Conservation (phyloP, 2,329 filamentous ascomycete species). For the Fusarium sp. region DNA sequence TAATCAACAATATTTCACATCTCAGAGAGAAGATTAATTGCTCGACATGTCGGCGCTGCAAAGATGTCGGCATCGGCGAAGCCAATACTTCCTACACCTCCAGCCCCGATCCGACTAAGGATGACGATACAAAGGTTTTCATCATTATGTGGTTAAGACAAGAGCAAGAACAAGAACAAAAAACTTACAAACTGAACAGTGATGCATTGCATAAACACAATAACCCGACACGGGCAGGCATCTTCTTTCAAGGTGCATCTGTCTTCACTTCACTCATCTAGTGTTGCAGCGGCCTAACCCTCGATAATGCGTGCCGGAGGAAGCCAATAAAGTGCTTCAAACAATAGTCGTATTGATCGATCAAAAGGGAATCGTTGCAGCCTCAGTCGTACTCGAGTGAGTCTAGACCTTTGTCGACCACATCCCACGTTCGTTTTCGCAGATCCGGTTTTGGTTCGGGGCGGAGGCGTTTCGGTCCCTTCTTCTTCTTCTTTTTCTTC, state of each 20-base stretch:
- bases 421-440: slow-evolving; percentile 73
- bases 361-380: not conserved
- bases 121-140: slow-evolving; percentile 91
- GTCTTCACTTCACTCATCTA: not conserved
- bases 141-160: slow-evolving; percentile 66
- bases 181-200: slow-evolving; percentile 22
- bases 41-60: slow-evolving; percentile 56
- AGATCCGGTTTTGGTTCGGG: slow-evolving; percentile 66
- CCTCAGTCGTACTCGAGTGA: slow-evolving; percentile 66
- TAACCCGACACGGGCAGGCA: not conserved
- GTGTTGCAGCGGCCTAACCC: not conserved
- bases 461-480: slow-evolving; percentile 51
- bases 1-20: slow-evolving; percentile 5
- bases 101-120: slow-evolving; percentile 80
- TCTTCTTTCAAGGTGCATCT: too few relatives aligned
- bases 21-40: slow-evolving; percentile 66
- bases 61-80: slow-evolving; percentile 45
- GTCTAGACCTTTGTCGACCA: slow-evolving; percentile 68
- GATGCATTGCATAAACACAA: too few relatives aligned
- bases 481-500: slow-evolving; percentile 50
- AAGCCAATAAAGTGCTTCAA: not conserved
- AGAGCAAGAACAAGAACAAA: slow-evolving; percentile 7
- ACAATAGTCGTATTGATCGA: not conserved
- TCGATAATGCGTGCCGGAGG: not conserved
- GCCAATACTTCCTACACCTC: slow-evolving; percentile 48